A percentile compares a stretch with the other conserved stretches of the same genome.
These are phyloP conservation scores for Penicillium sp. DNA, from an alignment of 2,329 filamentous ascomycete genomes.

Conservation along the genomic window DNA sequence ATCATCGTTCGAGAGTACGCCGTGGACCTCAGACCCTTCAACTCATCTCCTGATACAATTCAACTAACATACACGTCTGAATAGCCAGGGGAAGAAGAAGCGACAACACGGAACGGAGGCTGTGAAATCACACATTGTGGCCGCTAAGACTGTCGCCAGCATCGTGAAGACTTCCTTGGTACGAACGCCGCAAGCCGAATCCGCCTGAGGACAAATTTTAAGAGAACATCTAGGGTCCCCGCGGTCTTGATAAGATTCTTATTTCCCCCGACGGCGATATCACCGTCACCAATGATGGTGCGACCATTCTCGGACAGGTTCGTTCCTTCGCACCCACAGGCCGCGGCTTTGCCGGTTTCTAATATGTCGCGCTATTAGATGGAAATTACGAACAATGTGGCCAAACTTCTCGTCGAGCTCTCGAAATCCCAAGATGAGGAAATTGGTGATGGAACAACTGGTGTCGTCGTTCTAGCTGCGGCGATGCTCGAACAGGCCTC, in stretches of 20 bases:
- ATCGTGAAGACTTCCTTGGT: conserved; percentile 95
- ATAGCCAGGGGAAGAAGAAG: conserved; percentile 95
- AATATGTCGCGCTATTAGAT: conserved; percentile 61
- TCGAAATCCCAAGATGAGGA: conserved; percentile 99
- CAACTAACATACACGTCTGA: conserved; percentile 16
- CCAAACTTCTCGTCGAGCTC: conserved; percentile 93
- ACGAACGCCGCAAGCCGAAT: conserved; percentile 32
- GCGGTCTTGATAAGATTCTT: conserved; percentile 97
- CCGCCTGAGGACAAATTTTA: conserved; percentile 12
- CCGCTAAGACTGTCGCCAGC: conserved; percentile 92
- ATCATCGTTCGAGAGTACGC: conserved; percentile 97
- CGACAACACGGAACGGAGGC: conserved; percentile 95
- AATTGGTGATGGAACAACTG: conserved; percentile 97
- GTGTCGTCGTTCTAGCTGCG: conserved; percentile 93
- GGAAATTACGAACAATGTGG: conserved; percentile 98
- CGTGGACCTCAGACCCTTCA: conserved; percentile 18
- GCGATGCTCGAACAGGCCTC: conserved; percentile 95
- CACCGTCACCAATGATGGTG: conserved; percentile 98
- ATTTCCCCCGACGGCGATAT: conserved; percentile 99
- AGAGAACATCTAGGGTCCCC: conserved; percentile 66
- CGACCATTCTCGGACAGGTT: conserved; percentile 85
- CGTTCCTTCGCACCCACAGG: conserved; percentile 20
- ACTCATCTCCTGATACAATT: conserved; percentile 2
- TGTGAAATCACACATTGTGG: conserved; percentile 97
- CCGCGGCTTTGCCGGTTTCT: neutral